Percentiles rank a stretch among this genome's conserved stretches.
Conservation (phyloP, 129 eudicot genomes). For the Tagetes erecta region DNA sequence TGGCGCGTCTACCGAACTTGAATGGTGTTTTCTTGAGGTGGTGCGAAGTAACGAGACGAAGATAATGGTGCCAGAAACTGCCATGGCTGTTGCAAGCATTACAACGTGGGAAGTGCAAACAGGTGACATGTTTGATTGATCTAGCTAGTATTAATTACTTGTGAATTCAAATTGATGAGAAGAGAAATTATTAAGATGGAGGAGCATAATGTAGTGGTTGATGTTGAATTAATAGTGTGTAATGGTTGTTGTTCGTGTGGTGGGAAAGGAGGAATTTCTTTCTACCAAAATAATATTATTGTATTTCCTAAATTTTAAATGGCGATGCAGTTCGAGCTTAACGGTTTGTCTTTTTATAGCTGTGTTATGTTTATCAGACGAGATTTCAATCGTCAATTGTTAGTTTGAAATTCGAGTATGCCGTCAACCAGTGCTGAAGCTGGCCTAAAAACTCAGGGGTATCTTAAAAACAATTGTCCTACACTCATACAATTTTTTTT, state of each 20-base stretch:
- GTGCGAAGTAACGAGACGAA: conserved; percentile 40
- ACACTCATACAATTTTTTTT: too few species aligned
- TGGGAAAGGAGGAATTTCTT: conserved; percentile 24
- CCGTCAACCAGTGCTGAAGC: too few species aligned
- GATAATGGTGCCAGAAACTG: conserved; percentile 53
- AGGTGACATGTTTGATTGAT: conserved; percentile 33
- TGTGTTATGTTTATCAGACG: neutral
- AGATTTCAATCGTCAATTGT: too few species aligned
- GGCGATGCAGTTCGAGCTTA: too few species aligned
- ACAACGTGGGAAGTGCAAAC: conserved; percentile 42
- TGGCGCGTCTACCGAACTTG: neutral
- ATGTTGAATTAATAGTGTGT: neutral
- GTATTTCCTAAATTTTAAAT: conserved; percentile 18
- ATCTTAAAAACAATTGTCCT: too few species aligned
- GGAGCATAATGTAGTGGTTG: neutral
- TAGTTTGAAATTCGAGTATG: too few species aligned
- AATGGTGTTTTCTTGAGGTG: neutral
- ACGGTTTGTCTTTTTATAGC: too few species aligned
- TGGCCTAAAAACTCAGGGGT: too few species aligned
- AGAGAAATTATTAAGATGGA: neutral
- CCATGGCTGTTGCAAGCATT: conserved; percentile 58
- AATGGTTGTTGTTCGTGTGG: conserved; percentile 11
- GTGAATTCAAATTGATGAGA: neutral
- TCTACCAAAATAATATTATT: conserved; percentile 13
- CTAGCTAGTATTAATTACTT: neutral